Conservation (phyloP, 2,329 filamentous ascomycete species). For the Orbilia blumenaviensis region DNA sequence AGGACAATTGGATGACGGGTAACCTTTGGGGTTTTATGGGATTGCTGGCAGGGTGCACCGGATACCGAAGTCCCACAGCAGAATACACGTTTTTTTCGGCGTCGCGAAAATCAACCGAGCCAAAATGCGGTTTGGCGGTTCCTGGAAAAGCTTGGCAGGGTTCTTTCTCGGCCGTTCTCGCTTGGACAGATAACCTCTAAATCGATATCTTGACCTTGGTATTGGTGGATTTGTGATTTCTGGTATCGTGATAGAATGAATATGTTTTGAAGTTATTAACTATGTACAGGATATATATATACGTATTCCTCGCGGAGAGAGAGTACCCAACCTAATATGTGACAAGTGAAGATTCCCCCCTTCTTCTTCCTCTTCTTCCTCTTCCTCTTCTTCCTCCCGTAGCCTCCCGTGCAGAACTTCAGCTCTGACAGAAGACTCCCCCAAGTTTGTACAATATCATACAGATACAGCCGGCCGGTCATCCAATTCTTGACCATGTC, state of each 20-base stretch:
- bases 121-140: slow-evolving; percentile 8
- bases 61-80: slow-evolving; percentile 46
- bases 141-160: slow-evolving; percentile 29
- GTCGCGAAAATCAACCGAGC: slow-evolving; percentile 2
- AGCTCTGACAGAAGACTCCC: background rate
- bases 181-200: background rate
- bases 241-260: background rate
- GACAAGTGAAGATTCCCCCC: slow-evolving; percentile 50
- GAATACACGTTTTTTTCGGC: slow-evolving; percentile 1
- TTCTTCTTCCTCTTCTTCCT: no score
- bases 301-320: slow-evolving; percentile 9
- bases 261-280: slow-evolving; percentile 11
- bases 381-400: no score
- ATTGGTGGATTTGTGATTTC: background rate
- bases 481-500: background rate
- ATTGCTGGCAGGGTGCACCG: slow-evolving; percentile 25
- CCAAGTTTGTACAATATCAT: slow-evolving; percentile 26
- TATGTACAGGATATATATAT: slow-evolving; percentile 48
- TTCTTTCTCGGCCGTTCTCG: slow-evolving; percentile 9
- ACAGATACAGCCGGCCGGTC: background rate
- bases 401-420: no score
- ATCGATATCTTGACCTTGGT: background rate
- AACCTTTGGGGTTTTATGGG: slow-evolving; percentile 7
- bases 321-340: slow-evolving; percentile 35
- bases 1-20: background rate